phyloP scores from a whole-genome alignment of 345 rosid species.

The Dipteronia sinensis region DNA sequence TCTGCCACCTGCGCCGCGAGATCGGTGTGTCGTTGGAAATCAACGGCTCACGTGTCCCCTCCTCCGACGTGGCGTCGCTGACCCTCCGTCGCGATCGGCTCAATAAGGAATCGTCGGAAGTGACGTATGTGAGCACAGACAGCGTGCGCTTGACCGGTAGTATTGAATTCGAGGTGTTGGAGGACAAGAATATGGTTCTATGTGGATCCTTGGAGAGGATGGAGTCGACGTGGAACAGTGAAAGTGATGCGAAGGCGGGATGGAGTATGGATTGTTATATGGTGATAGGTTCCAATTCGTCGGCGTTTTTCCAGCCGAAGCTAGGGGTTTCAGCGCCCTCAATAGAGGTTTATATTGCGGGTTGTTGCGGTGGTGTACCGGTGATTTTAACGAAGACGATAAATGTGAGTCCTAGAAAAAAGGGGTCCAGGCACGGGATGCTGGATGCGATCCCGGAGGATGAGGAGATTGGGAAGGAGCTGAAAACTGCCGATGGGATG shows the following conservation, averaged over 20 bases:
- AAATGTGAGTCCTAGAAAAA: conserved; percentile 69
- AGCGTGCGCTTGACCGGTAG: conserved; percentile 75
- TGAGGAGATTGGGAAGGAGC: conserved; percentile 66
- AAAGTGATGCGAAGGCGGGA: conserved; percentile 55
- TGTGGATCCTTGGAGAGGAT: conserved; percentile 84
- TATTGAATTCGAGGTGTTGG: conserved; percentile 77
- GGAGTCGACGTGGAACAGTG: conserved; percentile 62
- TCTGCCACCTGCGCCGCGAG: conserved; percentile 71
- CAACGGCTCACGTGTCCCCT: conserved; percentile 70
- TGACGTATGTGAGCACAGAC: conserved; percentile 84
- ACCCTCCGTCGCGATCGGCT: conserved; percentile 77
- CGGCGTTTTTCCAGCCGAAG: conserved; percentile 62
- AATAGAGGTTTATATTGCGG: conserved; percentile 87
- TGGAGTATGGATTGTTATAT: conserved; percentile 82
- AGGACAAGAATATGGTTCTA: conserved; percentile 53
- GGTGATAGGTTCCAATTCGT: conserved; percentile 46
- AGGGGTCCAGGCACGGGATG: conserved; percentile 46
- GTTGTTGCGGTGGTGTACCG: conserved; percentile 82
- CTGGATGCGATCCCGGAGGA: conserved; percentile 91
- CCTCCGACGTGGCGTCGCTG: conserved; percentile 55
- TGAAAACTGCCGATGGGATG: conserved; percentile 34
- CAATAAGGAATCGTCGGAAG: conserved; percentile 73
- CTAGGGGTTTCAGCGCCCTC: conserved; percentile 66
- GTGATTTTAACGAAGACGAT: conserved; percentile 85
- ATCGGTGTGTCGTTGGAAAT: conserved; percentile 80